Conservation (phyloP, 768 basidiomycete genomes). For the Leccinum variicolor region DNA sequence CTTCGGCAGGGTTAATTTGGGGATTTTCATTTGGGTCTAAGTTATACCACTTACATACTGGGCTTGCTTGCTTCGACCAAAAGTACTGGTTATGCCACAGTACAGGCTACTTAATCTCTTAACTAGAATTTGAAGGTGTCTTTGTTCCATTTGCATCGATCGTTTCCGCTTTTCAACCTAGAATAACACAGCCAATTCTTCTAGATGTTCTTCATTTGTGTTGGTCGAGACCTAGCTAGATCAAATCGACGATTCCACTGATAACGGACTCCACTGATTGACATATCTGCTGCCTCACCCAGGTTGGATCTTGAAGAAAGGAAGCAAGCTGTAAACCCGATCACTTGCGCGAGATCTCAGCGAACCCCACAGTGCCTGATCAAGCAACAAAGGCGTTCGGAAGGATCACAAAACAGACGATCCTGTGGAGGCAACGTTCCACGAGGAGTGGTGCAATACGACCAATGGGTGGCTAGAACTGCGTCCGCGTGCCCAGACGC, state of each 20-base stretch:
- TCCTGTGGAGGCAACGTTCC: conserved; percentile 5
- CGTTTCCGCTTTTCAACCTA: conserved; percentile 7
- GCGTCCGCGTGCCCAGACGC: background rate
- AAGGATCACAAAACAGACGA: conserved; percentile 11
- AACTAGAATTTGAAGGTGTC: conserved; percentile 4
- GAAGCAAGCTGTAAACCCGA: background rate
- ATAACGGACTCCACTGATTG: conserved; percentile 6
- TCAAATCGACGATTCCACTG: conserved; percentile 10
- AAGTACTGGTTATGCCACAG: conserved; percentile 22
- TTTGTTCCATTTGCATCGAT: conserved; percentile 14
- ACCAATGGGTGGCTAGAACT: conserved; percentile 1
- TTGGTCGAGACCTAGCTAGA: conserved; percentile 8
- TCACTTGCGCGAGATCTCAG: conserved; percentile 25
- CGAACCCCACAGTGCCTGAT: conserved; percentile 16
- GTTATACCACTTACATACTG: conserved; percentile 22
- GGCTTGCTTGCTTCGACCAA: conserved; percentile 11
- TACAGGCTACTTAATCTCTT: conserved; percentile 13
- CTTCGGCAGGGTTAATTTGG: conserved; percentile 21
- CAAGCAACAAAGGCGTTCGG: conserved; percentile 2
- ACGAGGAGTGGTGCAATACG: conserved; percentile 18
- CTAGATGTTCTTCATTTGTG: background rate
- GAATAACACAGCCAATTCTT: conserved; percentile 5
- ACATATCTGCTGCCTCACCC: background rate
- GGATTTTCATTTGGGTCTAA: conserved; percentile 22
- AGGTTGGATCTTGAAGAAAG: conserved; percentile 1